phyloP scores from a whole-genome alignment of 805 yeast genomes.

The Spathaspora hagerdaliae region DNA sequence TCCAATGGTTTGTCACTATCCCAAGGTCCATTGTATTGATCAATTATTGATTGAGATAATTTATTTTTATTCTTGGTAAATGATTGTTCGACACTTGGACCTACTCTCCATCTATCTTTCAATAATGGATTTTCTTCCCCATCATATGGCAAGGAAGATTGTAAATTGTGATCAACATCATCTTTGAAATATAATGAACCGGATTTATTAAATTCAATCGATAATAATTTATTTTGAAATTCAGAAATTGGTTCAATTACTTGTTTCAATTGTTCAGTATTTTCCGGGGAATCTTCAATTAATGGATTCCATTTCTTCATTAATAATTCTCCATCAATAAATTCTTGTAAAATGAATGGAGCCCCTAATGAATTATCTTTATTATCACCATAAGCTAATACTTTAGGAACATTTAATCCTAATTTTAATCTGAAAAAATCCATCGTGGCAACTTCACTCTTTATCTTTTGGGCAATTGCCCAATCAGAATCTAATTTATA shows the following conservation, averaged over 20 bases:
- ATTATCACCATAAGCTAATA: constrained; percentile 61
- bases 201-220: constrained; percentile 59
- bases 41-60: constrained; percentile 47
- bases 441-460: constrained; percentile 90
- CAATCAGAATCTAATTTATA: constrained; percentile 69
- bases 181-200: constrained; percentile 82
- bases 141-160: constrained; percentile 44
- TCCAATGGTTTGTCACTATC: constrained; percentile 51
- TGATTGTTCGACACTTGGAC: constrained; percentile 80
- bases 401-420: constrained; percentile 68
- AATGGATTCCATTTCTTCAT: constrained; percentile 93
- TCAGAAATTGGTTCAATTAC: constrained; percentile 75
- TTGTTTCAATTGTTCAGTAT: constrained; percentile 45
- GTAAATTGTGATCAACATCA: constrained; percentile 52
- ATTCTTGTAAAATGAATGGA: constrained; percentile 82
- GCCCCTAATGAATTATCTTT: constrained; percentile 58
- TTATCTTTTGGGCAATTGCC: constrained; percentile 62
- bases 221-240: constrained; percentile 52
- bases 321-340: constrained; percentile 69
- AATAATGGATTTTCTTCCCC: constrained; percentile 57
- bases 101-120: constrained; percentile 77
- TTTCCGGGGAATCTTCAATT: constrained; percentile 45
- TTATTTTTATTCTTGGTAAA: constrained; percentile 66
- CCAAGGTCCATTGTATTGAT: constrained; percentile 77
- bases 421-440: constrained; percentile 71